Conservation (phyloP, 2,329 filamentous ascomycete species). For the Sporothrix mexicana region DNA sequence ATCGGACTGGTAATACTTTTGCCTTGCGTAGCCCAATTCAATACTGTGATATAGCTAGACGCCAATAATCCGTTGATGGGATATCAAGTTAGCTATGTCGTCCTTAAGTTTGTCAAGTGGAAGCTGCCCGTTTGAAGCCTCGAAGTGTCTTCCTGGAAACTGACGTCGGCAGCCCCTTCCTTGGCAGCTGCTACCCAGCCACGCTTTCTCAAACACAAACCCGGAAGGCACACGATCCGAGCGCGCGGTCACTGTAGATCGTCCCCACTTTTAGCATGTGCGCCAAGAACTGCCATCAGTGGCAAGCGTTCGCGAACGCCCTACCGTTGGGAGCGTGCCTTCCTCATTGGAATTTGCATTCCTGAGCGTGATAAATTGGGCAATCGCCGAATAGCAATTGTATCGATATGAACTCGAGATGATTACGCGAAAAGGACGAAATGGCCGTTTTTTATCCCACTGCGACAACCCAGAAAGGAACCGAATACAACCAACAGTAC, state of each 20-base stretch:
- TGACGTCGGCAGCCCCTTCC: conserved; percentile 4
- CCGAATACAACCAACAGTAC: no score
- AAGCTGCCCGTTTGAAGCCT: not conserved
- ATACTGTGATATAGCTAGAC: not conserved
- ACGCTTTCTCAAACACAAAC: conserved; percentile 16
- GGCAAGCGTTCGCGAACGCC: no score
- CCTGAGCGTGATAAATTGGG: no score
- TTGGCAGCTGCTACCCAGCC: not conserved
- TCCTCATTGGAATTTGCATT: no score
- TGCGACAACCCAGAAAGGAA: no score
- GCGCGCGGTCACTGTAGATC: not conserved
- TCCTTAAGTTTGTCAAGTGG: not conserved
- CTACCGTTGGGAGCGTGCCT: no score
- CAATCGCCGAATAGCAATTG: no score
- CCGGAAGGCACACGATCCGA: conserved; percentile 17
- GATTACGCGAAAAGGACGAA: no score
- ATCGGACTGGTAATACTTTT: not conserved
- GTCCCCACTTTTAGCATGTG: conserved; percentile 15
- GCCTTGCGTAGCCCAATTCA: not conserved
- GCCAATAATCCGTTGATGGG: no score
- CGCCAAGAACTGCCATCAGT: not conserved
- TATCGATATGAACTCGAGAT: no score
- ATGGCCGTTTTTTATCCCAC: no score
- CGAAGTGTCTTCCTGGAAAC: not conserved
- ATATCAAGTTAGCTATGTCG: not conserved